phyloP scores from a whole-genome alignment of 2,329 filamentous ascomycete species.

The Calonectria hawksworthii region DNA sequence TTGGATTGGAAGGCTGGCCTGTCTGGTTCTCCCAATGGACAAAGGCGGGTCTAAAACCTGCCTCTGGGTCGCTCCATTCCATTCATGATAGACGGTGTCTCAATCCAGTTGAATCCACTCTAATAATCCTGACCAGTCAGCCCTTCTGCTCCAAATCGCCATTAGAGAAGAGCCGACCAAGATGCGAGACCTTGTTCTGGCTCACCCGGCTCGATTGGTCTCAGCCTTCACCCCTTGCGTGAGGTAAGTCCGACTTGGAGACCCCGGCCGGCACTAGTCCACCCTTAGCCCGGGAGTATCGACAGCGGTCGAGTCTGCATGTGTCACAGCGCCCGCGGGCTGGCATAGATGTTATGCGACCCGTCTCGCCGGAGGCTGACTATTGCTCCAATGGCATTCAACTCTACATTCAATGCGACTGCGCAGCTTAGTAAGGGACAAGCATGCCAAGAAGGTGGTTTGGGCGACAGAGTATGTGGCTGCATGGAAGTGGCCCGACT shows the following conservation, averaged over 20 bases:
- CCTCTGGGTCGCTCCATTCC: slow-evolving; percentile 41
- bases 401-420: not conserved
- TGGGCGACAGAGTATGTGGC: not conserved
- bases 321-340: not conserved
- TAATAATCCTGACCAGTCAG: slow-evolving; percentile 3
- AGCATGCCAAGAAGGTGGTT: not conserved
- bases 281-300: slow-evolving; percentile 12
- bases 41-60: slow-evolving; percentile 31
- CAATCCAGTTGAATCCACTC: slow-evolving; percentile 23
- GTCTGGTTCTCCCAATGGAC: slow-evolving; percentile 34
- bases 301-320: not conserved
- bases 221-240: slow-evolving; percentile 27
- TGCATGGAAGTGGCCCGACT: not conserved
- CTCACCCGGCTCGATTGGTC: slow-evolving; percentile 5
- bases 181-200: slow-evolving; percentile 10
- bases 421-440: not conserved
- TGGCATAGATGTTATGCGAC: slow-evolving; percentile 15
- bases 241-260: not conserved
- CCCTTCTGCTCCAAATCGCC: slow-evolving; percentile 12
- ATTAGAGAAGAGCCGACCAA: slow-evolving; percentile 33
- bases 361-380: not conserved
- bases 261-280: slow-evolving; percentile 19
- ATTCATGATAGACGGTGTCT: slow-evolving; percentile 33
- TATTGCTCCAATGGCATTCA: not conserved
- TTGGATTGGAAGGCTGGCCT: slow-evolving; percentile 30